Evolutionary conservation across 805 yeast species (phyloP).

Genomic region (Kurtzmaniella cleridarum): DNA sequence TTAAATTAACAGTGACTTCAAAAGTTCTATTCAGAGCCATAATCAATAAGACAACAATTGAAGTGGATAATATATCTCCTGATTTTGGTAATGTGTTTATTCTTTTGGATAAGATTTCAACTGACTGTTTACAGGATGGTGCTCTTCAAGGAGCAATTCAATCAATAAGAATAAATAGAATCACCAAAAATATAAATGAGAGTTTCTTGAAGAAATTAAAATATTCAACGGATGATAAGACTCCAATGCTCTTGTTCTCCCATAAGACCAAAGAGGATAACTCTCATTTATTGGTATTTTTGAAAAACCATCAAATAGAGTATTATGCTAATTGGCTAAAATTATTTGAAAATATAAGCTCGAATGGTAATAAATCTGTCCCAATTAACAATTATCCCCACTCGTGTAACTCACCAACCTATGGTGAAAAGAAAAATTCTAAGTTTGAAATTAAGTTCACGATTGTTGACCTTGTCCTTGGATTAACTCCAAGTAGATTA

Average conservation of each 20-base stretch:
- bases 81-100: conserved; percentile 23
- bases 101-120: conserved; percentile 9
- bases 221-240: conserved; percentile 5
- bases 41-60: conserved; percentile 14
- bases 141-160: conserved; percentile 19
- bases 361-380: background rate
- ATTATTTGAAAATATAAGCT: conserved; percentile 26
- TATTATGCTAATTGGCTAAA: conserved; percentile 59
- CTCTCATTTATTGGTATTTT: too few species aligned
- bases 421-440: background rate
- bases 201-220: conserved; percentile 19
- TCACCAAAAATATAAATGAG: conserved; percentile 4
- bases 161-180: conserved; percentile 13
- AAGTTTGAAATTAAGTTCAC: conserved; percentile 26
- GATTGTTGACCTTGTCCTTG: conserved; percentile 52
- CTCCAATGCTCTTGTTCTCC: conserved; percentile 21
- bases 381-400: background rate
- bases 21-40: conserved; percentile 23
- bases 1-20: too few species aligned
- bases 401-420: background rate
- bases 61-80: conserved; percentile 12
- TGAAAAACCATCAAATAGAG: conserved; percentile 30
- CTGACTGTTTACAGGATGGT: conserved; percentile 13
- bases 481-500: conserved; percentile 59
- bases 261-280: conserved; percentile 4